Evolutionary conservation across 1,284 basidiomycete genomes (phyloP).

Genomic region (Apiotrichum sp.): DNA sequence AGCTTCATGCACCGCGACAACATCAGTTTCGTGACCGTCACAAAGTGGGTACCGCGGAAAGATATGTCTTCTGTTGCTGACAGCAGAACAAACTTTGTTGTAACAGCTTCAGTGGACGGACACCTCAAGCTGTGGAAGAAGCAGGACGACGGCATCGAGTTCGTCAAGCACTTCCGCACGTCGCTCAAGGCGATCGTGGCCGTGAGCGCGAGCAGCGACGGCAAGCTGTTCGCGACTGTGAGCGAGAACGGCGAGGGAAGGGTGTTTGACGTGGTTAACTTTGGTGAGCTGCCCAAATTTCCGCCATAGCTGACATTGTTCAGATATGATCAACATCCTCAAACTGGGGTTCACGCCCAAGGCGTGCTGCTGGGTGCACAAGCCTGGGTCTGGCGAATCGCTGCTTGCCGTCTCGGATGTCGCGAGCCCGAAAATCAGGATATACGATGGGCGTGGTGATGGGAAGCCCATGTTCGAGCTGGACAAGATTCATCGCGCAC

Average conservation of each 20-base stretch:
- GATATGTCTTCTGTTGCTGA: background rate
- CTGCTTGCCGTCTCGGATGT: constrained; percentile 87
- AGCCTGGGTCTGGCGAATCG: constrained; percentile 75
- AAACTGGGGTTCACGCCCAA: constrained; percentile 78
- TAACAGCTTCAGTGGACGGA: constrained; percentile 92
- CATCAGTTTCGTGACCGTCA: constrained; percentile 79
- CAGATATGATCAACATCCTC: constrained; percentile 99
- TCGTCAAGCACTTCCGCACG: constrained; percentile 89
- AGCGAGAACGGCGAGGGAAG: constrained; percentile 81
- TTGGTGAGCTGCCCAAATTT: constrained; percentile 56
- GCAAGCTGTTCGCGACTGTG: constrained; percentile 82
- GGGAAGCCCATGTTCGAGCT: constrained; percentile 68
- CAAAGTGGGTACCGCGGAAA: constrained; percentile 56
- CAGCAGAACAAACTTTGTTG: constrained; percentile 79
- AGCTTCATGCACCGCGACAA: constrained; percentile 98
- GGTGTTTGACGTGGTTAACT: constrained; percentile 96
- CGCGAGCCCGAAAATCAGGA: constrained; percentile 64
- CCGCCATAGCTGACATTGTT: background rate
- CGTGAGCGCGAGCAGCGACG: constrained; percentile 84
- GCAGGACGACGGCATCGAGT: constrained; percentile 83
- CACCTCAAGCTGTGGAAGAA: constrained; percentile 99
- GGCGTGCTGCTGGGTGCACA: constrained; percentile 89
- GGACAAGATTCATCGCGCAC: constrained; percentile 70
- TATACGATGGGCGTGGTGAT: constrained; percentile 89
- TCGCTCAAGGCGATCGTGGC: constrained; percentile 74